These are phyloP conservation scores for Pezicula carpinea DNA, from an alignment of 2,329 filamentous ascomycete genomes.

Conservation along the genomic window DNA sequence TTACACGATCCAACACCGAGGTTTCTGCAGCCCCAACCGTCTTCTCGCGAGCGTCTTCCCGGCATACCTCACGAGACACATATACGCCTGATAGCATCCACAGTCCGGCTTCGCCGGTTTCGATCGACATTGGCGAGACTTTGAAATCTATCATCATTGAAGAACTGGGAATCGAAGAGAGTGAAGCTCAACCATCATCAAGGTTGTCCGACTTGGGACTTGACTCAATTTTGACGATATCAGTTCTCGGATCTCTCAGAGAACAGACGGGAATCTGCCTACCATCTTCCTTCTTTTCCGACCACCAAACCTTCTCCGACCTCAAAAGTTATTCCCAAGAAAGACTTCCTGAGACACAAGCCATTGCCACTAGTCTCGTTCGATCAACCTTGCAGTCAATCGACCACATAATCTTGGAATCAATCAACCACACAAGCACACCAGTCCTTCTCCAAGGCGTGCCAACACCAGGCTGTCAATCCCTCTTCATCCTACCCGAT, in stretches of 20 bases:
- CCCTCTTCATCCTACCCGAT: conserved; percentile 21
- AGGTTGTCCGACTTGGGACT: conserved; percentile 9
- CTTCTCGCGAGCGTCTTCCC: no score
- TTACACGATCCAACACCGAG: no score
- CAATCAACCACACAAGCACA: background rate
- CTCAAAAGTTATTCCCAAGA: background rate
- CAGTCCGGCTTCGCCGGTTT: background rate
- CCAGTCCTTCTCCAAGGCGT: conserved; percentile 15
- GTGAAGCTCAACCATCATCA: conserved; percentile 3
- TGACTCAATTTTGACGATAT: conserved; percentile 12
- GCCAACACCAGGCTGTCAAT: conserved; percentile 1
- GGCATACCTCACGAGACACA: no score
- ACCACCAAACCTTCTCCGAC: conserved; percentile 1
- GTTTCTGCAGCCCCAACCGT: no score
- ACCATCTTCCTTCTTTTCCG: conserved; percentile 1
- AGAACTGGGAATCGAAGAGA: conserved; percentile 6
- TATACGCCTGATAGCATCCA: background rate
- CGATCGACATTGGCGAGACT: background rate
- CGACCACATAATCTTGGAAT: background rate
- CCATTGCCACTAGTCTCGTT: background rate
- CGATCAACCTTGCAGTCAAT: no score
- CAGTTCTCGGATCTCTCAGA: conserved; percentile 3
- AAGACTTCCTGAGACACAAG: background rate
- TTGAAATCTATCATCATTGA: conserved; percentile 4
- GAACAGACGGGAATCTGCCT: conserved; percentile 6